Evolutionary conservation across 1,284 basidiomycete species (phyloP), one percentile per base, ranked within the genome.

Genomic region (Retiboletus flavoniger): DNA sequence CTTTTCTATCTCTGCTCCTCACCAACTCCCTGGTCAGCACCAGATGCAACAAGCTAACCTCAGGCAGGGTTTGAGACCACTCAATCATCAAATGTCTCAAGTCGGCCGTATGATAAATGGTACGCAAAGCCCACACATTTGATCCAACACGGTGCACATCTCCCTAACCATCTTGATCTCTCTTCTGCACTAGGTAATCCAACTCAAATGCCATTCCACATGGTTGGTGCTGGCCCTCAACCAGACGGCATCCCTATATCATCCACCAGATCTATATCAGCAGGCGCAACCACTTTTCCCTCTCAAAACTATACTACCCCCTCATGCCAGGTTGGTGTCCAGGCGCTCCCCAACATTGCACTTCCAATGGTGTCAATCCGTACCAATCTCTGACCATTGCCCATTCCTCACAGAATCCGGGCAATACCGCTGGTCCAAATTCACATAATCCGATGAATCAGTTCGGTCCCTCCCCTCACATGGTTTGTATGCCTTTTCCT

Each of bases 401-500:
- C 8, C 72, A 73, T 38, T 76, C 77, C 9, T 70, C 71, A 0
- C 76, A 78, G 50, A 71, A 72, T 43, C 59, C 60, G 0, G 67
- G 64, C 16, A 60, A 63, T 3, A 65, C 70, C 54, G 7, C 72
- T 49, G 67, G 57, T 11, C 60, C 58, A 26, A 63, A 61, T 35
- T 55, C 55, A 1, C 73, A 68, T 56, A 72, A 68, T 39, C 66
- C 69, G 3, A 81, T 83, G 77, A 75, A 74, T 36, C 80, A 80
- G 55, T 72, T 83, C 1, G 73, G 72, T 16, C 78, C 75, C 0
- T 80, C 80, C 24, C 80, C 76, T 7, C 80, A 78, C 58, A 71
- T 83, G 62, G 59, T 68, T 7, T 74, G 76, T 32, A 74, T 80
- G 62, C n/a, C n/a, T n/a, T n/a, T n/a, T n/a, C n/a, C n/a, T n/a